Evolutionary conservation across 352 stramenopile species (phyloP).

Genomic region (Phytopythium boreale): DNA sequence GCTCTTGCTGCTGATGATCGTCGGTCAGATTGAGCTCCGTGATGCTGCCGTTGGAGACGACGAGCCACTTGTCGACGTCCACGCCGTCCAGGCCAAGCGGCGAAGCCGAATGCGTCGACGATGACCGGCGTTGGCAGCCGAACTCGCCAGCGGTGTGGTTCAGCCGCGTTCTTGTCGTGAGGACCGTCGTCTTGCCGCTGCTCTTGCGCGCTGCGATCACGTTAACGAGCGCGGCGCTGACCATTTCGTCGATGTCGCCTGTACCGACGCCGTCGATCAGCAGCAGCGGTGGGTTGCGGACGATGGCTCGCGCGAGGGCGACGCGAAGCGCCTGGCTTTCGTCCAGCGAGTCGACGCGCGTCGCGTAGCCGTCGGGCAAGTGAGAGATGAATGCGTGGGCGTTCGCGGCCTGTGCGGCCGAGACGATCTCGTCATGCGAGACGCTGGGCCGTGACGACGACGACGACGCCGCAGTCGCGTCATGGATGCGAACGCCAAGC

Average conservation of each 20-base stretch:
- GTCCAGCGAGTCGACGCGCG: constrained; percentile 90
- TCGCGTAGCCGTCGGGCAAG: constrained; percentile 91
- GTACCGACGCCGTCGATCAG: constrained; percentile 83
- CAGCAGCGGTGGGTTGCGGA: constrained; percentile 86
- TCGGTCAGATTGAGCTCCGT: background rate
- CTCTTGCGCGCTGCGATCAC: constrained; percentile 1
- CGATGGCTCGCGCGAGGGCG: constrained; percentile 90
- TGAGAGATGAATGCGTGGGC: constrained; percentile 90
- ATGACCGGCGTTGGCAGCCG: background rate
- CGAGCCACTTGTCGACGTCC: constrained; percentile 6
- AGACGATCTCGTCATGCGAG: constrained; percentile 67
- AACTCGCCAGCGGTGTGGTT: too few species aligned
- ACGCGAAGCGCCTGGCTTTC: constrained; percentile 78
- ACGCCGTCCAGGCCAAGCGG: background rate
- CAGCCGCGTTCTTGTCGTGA: constrained; percentile 2
- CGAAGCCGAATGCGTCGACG: background rate
- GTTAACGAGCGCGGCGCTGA: background rate
- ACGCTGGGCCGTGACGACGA: background rate
- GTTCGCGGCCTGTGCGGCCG: constrained; percentile 91
- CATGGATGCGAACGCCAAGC: constrained; percentile 33
- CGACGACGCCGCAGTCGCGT: background rate
- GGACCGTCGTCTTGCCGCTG: constrained; percentile 8
- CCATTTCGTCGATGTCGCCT: background rate
- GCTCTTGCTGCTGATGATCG: background rate
- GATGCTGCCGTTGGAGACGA: constrained; percentile 5